Evolutionary conservation across 163 green algal genomes (phyloP).

Genomic region (Scenedesmus sp.): DNA sequence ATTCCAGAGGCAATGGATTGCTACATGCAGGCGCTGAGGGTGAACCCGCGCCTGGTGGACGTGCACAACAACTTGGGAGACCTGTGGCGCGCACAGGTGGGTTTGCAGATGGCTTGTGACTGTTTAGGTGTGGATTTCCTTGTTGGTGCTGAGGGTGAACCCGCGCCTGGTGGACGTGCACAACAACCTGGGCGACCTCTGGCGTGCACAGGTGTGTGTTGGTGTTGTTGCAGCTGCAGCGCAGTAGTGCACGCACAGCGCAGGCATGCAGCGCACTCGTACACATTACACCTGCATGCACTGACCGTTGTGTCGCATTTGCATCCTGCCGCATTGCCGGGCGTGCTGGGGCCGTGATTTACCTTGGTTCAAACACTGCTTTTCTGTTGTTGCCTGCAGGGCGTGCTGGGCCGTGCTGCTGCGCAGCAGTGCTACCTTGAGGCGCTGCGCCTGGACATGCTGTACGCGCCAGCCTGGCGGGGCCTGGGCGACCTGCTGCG

Average conservation of each 20-base stretch:
- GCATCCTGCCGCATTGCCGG: too few species aligned
- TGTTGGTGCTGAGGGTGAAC: not conserved
- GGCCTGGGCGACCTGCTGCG: conserved; percentile 79
- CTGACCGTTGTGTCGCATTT: too few species aligned
- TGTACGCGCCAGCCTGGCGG: conserved; percentile 77
- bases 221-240: too few species aligned
- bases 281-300: too few species aligned
- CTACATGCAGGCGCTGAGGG: conserved; percentile 57
- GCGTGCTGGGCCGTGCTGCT: conserved; percentile 50
- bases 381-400: conserved; percentile 1
- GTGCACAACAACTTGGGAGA: conserved; percentile 86
- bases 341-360: too few species aligned
- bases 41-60: conserved; percentile 59
- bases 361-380: too few species aligned
- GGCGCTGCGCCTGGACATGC: conserved; percentile 66
- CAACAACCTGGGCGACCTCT: conserved; percentile 85
- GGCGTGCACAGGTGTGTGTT: conserved; percentile 62
- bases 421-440: conserved; percentile 79
- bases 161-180: conserved; percentile 70
- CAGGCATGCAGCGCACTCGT: too few species aligned
- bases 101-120: not conserved
- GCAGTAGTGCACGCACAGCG: too few species aligned
- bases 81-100: conserved; percentile 73
- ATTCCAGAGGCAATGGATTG: conserved; percentile 71
- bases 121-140: not conserved